A percentile compares a stretch with the other conserved stretches of the same genome.
Evolutionary conservation across 2,329 filamentous ascomycete species (phyloP).

Genomic region (Fusarium penzigii): DNA sequence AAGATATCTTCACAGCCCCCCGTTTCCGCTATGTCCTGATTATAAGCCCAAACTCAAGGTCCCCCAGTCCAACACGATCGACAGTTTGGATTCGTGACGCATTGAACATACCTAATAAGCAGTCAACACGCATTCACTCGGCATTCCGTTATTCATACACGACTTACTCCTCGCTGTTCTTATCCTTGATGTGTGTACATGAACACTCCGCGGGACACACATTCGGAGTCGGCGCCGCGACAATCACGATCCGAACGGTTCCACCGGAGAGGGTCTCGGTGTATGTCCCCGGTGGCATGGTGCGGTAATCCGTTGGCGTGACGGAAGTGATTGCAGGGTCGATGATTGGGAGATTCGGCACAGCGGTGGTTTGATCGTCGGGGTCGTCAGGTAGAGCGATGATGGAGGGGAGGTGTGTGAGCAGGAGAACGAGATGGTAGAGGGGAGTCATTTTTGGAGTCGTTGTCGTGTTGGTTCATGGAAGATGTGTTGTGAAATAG

Average conservation of each 20-base stretch:
- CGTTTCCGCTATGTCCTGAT: too few relatives aligned
- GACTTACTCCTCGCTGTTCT: slow-evolving; percentile 32
- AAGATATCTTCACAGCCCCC: neutral
- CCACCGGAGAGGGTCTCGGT: slow-evolving; percentile 19
- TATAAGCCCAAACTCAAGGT: neutral
- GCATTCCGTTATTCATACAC: too few relatives aligned
- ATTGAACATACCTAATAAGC: slow-evolving; percentile 35
- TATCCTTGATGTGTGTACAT: slow-evolving; percentile 25
- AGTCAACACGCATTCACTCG: neutral
- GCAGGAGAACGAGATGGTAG: too few relatives aligned
- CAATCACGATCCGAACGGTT: slow-evolving; percentile 20
- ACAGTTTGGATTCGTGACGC: slow-evolving; percentile 35
- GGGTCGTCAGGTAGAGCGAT: too few relatives aligned
- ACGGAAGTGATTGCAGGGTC: too few relatives aligned
- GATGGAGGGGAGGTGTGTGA: too few relatives aligned
- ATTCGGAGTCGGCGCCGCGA: slow-evolving; percentile 12
- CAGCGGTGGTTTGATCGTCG: too few relatives aligned
- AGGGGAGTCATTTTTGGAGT: too few relatives aligned
- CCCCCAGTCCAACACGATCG: slow-evolving; percentile 9
- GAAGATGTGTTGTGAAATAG: too few relatives aligned
- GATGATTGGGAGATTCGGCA: too few relatives aligned
- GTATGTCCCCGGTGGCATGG: slow-evolving; percentile 28
- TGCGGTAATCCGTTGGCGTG: slow-evolving; percentile 22
- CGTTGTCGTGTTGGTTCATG: too few relatives aligned
- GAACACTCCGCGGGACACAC: slow-evolving; percentile 24